A percentile compares a stretch with the other conserved stretches of the same genome.
phyloP scores from a whole-genome alignment of 495 filamentous ascomycete species.

The Astrothelium macrocarpum region DNA sequence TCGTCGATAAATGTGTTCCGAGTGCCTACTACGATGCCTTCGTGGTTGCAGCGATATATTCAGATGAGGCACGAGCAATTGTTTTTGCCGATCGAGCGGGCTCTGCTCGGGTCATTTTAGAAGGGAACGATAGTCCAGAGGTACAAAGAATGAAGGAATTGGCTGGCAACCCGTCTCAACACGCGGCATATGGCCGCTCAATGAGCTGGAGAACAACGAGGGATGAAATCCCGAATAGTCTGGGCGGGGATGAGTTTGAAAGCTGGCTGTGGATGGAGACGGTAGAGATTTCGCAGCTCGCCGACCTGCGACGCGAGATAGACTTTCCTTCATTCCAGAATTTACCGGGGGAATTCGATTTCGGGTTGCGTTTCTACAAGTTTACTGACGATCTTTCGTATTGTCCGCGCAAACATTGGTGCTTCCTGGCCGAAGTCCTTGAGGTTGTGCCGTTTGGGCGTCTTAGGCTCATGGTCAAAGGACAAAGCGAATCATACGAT shows the following conservation, averaged over 20 bases:
- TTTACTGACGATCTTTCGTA: neutral
- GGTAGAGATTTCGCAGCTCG: neutral
- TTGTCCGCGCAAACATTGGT: neutral
- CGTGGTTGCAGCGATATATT: neutral
- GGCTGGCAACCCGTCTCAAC: neutral
- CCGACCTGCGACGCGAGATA: neutral
- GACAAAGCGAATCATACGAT: neutral
- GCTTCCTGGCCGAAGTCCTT: neutral
- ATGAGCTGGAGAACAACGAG: neutral
- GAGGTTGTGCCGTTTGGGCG: neutral
- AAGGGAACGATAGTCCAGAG: neutral
- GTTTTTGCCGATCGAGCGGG: neutral
- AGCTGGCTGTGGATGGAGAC: neutral
- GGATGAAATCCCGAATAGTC: neutral
- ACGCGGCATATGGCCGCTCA: neutral
- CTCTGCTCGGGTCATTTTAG: neutral
- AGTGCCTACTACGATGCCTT: neutral
- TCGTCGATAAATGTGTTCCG: neutral
- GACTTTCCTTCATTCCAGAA: neutral
- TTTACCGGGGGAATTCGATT: neutral
- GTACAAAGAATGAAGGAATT: constrained; percentile 15
- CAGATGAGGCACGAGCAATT: neutral
- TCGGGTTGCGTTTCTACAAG: neutral
- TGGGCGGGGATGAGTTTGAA: neutral
- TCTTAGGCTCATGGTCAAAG: neutral